These are phyloP conservation scores for Paecilomyces dactylethromorphus DNA, from an alignment of 2,329 filamentous ascomycete genomes.

Conservation along the genomic window DNA sequence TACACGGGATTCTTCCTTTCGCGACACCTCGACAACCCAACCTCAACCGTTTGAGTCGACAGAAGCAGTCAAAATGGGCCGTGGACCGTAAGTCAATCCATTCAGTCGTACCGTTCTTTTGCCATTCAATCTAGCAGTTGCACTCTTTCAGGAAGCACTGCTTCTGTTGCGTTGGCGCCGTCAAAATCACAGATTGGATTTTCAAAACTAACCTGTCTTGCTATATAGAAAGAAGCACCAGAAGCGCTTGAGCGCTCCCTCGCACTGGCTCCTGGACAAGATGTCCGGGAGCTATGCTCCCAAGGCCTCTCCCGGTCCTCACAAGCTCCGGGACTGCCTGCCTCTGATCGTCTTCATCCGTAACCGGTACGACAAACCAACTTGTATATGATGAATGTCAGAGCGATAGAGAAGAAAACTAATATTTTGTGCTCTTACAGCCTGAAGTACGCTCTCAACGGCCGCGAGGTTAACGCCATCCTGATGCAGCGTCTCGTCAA, in stretches of 20 bases:
- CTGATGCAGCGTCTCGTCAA: constrained; percentile 99
- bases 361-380: constrained; percentile 46
- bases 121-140: not conserved
- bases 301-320: constrained; percentile 74
- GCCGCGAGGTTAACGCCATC: constrained; percentile 94
- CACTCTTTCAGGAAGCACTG: not conserved
- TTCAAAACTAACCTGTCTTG: constrained; percentile 9
- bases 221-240: constrained; percentile 89
- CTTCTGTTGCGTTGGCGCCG: not conserved
- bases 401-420: constrained; percentile 6
- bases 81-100: constrained; percentile 50
- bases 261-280: constrained; percentile 99
- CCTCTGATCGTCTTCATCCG: constrained; percentile 98
- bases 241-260: constrained; percentile 98
- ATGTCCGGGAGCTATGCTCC: constrained; percentile 80
- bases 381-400: not conserved
- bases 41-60: constrained; percentile 30
- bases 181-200: constrained; percentile 6
- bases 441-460: constrained; percentile 99
- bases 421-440: constrained; percentile 47
- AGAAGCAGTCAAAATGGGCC: constrained; percentile 45
- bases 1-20: constrained; percentile 14
- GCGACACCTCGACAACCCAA: constrained; percentile 34
- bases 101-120: not conserved
- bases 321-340: constrained; percentile 99